phyloP scores from a whole-genome alignment of 2,329 filamentous ascomycete species.

The Aspergillus quadricinctus region DNA sequence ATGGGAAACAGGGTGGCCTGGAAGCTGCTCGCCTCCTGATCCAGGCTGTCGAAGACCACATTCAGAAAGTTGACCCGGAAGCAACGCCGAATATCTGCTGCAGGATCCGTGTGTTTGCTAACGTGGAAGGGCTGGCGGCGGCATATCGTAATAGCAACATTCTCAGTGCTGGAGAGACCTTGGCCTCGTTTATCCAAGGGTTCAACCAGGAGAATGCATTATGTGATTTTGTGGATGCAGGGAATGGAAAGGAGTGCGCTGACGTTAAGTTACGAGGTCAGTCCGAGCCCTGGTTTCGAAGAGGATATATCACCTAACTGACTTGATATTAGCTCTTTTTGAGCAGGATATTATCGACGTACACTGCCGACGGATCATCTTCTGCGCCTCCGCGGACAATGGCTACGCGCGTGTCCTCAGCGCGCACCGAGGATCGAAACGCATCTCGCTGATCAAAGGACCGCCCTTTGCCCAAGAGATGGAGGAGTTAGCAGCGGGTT shows the following conservation, averaged over 20 bases:
- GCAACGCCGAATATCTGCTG: constrained; percentile 24
- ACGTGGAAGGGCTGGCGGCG: constrained; percentile 33
- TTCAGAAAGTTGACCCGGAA: constrained; percentile 15
- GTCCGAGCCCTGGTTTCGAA: neutral
- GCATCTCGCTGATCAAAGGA: constrained; percentile 37
- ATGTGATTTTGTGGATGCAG: constrained; percentile 42
- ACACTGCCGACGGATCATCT: constrained; percentile 40
- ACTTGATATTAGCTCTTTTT: constrained; percentile 26
- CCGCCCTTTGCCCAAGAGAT: constrained; percentile 36
- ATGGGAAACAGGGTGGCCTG: constrained; percentile 29
- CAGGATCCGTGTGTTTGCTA: constrained; percentile 37
- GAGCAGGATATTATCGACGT: constrained; percentile 31
- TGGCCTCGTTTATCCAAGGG: constrained; percentile 37
- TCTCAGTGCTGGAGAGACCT: constrained; percentile 16
- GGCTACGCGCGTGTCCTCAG: constrained; percentile 42
- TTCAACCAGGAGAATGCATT: constrained; percentile 38
- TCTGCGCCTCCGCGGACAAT: constrained; percentile 42
- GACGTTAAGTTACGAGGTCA: constrained; percentile 42
- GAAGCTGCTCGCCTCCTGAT: constrained; percentile 24
- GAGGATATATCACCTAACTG: neutral
- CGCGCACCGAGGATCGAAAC: constrained; percentile 24
- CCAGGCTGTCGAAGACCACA: constrained; percentile 20
- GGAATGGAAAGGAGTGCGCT: constrained; percentile 41
- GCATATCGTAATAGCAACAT: constrained; percentile 29
- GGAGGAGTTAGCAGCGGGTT: constrained; percentile 20